Evolutionary conservation across 495 filamentous ascomycete genomes (phyloP).

Genomic region (Aspergillus coremiiformis): DNA sequence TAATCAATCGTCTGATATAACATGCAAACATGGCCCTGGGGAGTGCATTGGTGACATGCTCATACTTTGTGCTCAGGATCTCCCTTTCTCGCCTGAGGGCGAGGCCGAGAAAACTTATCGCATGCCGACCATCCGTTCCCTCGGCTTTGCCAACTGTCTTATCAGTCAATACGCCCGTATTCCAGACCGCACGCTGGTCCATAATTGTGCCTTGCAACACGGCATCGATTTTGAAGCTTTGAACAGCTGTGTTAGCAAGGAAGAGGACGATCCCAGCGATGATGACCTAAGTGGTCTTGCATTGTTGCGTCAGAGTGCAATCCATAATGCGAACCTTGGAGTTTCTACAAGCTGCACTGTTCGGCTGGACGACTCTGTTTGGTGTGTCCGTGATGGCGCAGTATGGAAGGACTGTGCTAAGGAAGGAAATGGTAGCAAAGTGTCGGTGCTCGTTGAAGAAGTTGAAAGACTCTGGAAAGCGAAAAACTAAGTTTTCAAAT

Average conservation of each 20-base stretch:
- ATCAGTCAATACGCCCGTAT: constrained; percentile 64
- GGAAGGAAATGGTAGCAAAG: constrained; percentile 48
- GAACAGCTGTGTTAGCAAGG: constrained; percentile 63
- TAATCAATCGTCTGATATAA: constrained; percentile 31
- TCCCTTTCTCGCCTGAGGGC: constrained; percentile 36
- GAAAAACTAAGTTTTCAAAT: constrained; percentile 16
- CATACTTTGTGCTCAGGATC: constrained; percentile 76
- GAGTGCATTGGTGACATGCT: constrained; percentile 96
- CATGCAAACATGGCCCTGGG: constrained; percentile 77
- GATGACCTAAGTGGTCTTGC: constrained; percentile 52
- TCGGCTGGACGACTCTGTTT: constrained; percentile 63
- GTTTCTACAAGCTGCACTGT: constrained; percentile 86
- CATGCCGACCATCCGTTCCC: constrained; percentile 72
- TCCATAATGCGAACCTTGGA: constrained; percentile 55
- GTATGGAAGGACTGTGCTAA: constrained; percentile 71
- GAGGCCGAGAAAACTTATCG: constrained; percentile 3
- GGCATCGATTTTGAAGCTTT: constrained; percentile 76
- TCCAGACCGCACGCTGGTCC: constrained; percentile 62
- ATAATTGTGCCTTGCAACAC: constrained; percentile 83
- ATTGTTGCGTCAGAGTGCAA: constrained; percentile 70
- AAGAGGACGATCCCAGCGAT: constrained; percentile 45
- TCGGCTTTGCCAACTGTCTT: constrained; percentile 89
- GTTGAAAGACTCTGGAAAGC: constrained; percentile 47
- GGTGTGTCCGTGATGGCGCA: constrained; percentile 77
- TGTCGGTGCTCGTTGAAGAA: constrained; percentile 66